Conservation (phyloP, 2,329 filamentous ascomycete species). For the Chaetothyriales sp. region DNA sequence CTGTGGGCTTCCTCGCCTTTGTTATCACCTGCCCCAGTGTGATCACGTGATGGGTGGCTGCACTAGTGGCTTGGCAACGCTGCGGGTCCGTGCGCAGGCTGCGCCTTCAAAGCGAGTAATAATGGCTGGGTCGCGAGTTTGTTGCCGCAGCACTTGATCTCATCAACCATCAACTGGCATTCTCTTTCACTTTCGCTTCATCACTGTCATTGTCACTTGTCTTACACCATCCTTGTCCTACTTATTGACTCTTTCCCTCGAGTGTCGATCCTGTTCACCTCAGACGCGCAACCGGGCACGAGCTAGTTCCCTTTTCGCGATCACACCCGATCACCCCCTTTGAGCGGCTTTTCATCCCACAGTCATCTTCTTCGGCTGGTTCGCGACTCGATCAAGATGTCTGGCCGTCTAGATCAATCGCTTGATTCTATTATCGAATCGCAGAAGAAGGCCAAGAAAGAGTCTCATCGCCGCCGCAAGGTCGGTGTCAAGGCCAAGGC, state of each 20-base stretch:
- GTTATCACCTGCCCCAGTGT: background rate
- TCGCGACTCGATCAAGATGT: conserved; percentile 44
- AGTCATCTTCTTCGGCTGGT: background rate
- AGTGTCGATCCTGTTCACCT: background rate
- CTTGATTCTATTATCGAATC: conserved; percentile 93
- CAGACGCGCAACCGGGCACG: background rate
- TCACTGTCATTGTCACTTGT: background rate
- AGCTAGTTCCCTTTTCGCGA: background rate
- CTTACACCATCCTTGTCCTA: background rate
- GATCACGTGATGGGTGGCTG: background rate
- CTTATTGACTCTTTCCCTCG: background rate
- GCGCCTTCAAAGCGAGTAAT: background rate
- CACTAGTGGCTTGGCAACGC: background rate
- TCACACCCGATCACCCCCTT: background rate
- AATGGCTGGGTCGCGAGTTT: background rate
- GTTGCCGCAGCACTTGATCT: background rate
- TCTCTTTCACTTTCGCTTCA: background rate
- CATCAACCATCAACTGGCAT: background rate
- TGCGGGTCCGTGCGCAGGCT: background rate
- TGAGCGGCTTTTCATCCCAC: background rate
- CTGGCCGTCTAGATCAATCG: conserved; percentile 89
- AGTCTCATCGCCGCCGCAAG: conserved; percentile 32
- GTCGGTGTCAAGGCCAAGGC: conserved; percentile 32
- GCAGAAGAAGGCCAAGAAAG: conserved; percentile 41
- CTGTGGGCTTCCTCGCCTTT: no score